phyloP scores from a whole-genome alignment of 306 rosid genomes.

The Trifolium dubium region DNA sequence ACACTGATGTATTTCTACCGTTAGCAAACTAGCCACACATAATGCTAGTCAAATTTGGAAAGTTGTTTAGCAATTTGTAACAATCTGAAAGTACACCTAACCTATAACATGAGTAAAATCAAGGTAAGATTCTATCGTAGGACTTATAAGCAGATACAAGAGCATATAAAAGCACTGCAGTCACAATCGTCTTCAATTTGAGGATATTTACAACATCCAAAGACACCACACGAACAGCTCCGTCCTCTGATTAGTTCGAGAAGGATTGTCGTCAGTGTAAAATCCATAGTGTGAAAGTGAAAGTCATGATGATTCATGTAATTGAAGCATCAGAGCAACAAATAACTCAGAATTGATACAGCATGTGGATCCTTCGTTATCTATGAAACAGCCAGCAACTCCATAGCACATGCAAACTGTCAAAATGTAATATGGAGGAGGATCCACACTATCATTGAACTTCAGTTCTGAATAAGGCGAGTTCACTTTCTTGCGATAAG shows the following conservation, averaged over 20 bases:
- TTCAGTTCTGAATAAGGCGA: constrained; percentile 59
- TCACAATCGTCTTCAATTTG: constrained; percentile 34
- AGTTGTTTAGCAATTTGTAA: constrained; percentile 3
- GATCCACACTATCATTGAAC: constrained; percentile 53
- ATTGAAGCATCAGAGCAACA: constrained; percentile 33
- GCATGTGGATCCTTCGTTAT: constrained; percentile 19
- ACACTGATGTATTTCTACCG: neutral
- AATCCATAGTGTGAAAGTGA: constrained; percentile 10
- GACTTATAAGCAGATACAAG: constrained; percentile 29
- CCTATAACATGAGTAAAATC: neutral
- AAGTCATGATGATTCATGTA: constrained; percentile 24
- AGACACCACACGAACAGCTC: constrained; percentile 17
- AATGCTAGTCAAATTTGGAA: neutral
- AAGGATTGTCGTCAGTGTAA: constrained; percentile 23
- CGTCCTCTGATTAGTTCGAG: constrained; percentile 20
- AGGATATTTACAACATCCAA: constrained; percentile 32
- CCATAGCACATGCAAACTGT: constrained; percentile 29
- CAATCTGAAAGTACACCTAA: constrained; percentile 20
- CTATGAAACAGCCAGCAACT: constrained; percentile 32
- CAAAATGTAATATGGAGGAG: constrained; percentile 40
- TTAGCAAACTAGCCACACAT: neutral
- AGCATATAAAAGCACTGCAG: constrained; percentile 33
- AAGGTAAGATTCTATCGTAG: constrained; percentile 3
- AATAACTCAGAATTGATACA: constrained; percentile 11
- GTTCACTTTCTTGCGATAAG: constrained; percentile 81